Evolutionary conservation across 140 eudicot species (phyloP).

Genomic region (Flaveria floridana): DNA sequence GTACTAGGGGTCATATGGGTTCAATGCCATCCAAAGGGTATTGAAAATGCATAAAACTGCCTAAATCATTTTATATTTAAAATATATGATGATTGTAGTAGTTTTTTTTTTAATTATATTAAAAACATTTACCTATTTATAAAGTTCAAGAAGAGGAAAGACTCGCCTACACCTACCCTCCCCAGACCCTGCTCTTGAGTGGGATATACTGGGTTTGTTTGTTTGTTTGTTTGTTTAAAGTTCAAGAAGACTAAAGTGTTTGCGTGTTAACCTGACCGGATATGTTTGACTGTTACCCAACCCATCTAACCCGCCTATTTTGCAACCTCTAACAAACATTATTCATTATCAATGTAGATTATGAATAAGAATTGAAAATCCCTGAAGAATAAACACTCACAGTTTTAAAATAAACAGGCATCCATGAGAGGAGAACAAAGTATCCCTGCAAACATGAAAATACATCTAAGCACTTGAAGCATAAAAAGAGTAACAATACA

Average conservation of each 20-base stretch:
- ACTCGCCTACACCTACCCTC: too few species aligned
- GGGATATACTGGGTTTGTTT: too few species aligned
- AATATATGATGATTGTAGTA: neutral
- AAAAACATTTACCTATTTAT: neutral
- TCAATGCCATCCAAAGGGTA: neutral
- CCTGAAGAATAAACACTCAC: conserved; percentile 45
- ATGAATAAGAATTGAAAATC: neutral
- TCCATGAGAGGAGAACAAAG: conserved; percentile 98
- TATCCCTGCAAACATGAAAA: conserved; percentile 74
- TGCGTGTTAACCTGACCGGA: neutral
- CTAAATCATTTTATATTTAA: neutral
- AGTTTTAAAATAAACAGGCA: conserved; percentile 97
- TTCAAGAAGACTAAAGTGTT: neutral
- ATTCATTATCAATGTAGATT: neutral
- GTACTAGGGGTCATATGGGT: neutral
- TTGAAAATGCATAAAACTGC: neutral
- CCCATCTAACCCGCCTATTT: neutral
- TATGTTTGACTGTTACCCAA: conserved; percentile 1
- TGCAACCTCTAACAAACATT: neutral
- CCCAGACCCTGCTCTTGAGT: too few species aligned
- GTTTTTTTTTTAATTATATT: neutral
- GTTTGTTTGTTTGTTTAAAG: too few species aligned
- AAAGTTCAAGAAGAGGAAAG: neutral
- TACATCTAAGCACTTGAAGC: conserved; percentile 12
- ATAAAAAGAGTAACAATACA: conserved; percentile 17